Percentiles rank a stretch among this genome's conserved stretches.
These are phyloP conservation scores for Aspergillus amoenus DNA, from an alignment of 2,329 filamentous ascomycete species.

Conservation along the genomic window DNA sequence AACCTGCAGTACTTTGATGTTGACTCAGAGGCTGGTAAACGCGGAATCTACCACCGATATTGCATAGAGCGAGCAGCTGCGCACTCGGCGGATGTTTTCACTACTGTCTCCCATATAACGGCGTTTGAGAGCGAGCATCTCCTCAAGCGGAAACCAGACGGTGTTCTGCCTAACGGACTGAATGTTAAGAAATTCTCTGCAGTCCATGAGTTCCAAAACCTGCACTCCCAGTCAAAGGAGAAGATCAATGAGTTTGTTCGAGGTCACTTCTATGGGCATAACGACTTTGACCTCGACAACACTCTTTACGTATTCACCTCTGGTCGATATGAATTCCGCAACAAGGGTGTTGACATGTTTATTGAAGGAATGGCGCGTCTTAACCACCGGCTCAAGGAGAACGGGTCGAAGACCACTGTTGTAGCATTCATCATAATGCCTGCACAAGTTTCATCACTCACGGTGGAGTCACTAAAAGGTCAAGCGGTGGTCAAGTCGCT, in stretches of 20 bases:
- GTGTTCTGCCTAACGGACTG: conserved; percentile 91
- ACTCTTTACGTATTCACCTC: conserved; percentile 98
- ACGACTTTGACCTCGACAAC: conserved; percentile 94
- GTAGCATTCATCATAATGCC: conserved; percentile 99
- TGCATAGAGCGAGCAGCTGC: conserved; percentile 94
- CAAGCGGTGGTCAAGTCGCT: conserved; percentile 97
- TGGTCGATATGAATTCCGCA: conserved; percentile 94
- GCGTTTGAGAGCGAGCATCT: conserved; percentile 97
- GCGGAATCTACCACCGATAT: conserved; percentile 97
- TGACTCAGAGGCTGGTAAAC: conserved; percentile 93
- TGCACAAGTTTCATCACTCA: conserved; percentile 89
- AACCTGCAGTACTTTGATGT: conserved; percentile 97
- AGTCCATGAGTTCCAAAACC: conserved; percentile 97
- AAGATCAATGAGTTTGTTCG: conserved; percentile 98
- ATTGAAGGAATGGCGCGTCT: conserved; percentile 92
- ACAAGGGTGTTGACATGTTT: conserved; percentile 99
- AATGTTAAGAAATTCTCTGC: conserved; percentile 99
- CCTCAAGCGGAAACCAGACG: conserved; percentile 95
- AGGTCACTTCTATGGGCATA: conserved; percentile 97
- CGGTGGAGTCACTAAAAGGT: conserved; percentile 92
- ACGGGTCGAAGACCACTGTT: conserved; percentile 86
- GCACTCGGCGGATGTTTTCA: conserved; percentile 94
- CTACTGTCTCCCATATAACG: conserved; percentile 97
- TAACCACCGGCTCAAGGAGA: conserved; percentile 85
- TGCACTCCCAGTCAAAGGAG: conserved; percentile 94